Base-by-base conservation (phyloP, 805 yeast species). In the Ogataea pini region DNA sequence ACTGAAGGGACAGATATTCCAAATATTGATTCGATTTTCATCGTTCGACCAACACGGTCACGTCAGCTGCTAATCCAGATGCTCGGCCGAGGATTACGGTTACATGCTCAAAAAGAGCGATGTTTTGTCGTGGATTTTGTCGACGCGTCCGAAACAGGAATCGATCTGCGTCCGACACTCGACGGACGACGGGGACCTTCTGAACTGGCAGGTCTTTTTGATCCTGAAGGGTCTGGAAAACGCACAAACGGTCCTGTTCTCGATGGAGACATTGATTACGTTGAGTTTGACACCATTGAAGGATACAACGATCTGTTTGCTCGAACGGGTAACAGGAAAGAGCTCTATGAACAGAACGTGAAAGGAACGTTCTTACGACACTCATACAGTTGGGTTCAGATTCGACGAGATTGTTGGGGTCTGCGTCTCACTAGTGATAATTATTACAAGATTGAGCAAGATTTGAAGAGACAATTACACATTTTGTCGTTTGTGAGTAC, bases 1-100 rank as follows among this genome's bases (percentile, higher is more conserved):
- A 91, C 96, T 0, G 98, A 91, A 64, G 98, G 98, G 0, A 89
- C 97, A 0, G 97, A 91, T 68, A 83, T 92, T 16, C 97, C 97
- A 2, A 83, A 83, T 51, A 85, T 90, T 48, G 97, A 91, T 60
- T 83, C 89, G 25, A 70, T 91, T 10, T 72, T 91, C 24, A 65
- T 91, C 27, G 86, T 88, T 3, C 70, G 97, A 28, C 96, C 97
- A 1, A 87, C 97, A 0, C 76, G 75, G 49, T 90, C 97, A 0
- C 69, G 81, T 27, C 80, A 86, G 0, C 67, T 91, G 36, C 67
- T 89, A 31, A 75, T 82, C 14, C 98, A 91, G 62, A 91, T 91
- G 96, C 76, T 91, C 16, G 98, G 98, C 0, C 73, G 98, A 47
- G 98, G 97, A 0, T 68, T 91, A 34, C 69, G 98, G 31, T 55